These are phyloP conservation scores for Euphorbia tirucalli DNA, from an alignment of 345 rosid genomes.

Conservation along the genomic window DNA sequence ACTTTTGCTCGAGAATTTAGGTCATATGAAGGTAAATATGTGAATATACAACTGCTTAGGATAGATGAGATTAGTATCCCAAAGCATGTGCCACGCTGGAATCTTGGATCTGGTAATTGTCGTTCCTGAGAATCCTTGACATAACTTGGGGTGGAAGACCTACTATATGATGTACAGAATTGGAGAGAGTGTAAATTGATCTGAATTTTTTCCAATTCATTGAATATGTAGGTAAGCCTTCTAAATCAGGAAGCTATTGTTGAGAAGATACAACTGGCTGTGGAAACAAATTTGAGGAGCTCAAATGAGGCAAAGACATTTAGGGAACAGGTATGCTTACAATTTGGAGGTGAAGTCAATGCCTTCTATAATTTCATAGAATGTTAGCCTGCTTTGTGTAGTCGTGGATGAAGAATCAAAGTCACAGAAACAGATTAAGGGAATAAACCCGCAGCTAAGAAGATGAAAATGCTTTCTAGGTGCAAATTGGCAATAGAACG, in stretches of 20 bases:
- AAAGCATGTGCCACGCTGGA: not conserved
- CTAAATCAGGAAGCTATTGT: conserved; percentile 82
- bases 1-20: not conserved
- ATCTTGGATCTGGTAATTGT: not conserved
- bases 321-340: conserved; percentile 69
- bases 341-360: conserved; percentile 9
- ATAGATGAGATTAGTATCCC: not conserved
- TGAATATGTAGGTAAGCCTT: conserved; percentile 77
- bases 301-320: conserved; percentile 70
- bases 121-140: not conserved
- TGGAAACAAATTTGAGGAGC: conserved; percentile 68
- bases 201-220: not conserved
- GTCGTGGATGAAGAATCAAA: not conserved
- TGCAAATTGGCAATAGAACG: no score
- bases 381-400: not conserved
- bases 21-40: not conserved
- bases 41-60: not conserved
- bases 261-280: conserved; percentile 71
- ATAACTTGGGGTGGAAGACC: not conserved
- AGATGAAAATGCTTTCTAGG: no score
- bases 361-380: conserved; percentile 13
- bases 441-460: no score
- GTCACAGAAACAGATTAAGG: no score
- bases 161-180: not conserved
- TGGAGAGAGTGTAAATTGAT: not conserved